A percentile compares a stretch with the other conserved stretches of the same genome.
phyloP scores from a whole-genome alignment of 1,139 yeast genomes.

The Pichia sp. region DNA sequence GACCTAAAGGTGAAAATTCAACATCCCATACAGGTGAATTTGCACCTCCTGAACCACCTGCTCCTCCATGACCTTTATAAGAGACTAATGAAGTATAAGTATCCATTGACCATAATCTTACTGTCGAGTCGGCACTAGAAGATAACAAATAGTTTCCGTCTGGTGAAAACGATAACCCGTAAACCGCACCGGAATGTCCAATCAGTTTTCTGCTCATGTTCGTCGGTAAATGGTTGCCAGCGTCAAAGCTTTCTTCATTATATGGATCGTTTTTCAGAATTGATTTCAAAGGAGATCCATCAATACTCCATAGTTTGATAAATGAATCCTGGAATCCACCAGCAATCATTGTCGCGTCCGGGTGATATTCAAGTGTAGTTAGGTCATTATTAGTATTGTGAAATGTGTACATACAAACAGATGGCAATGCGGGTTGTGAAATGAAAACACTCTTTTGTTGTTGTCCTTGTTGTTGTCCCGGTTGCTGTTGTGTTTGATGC shows the following conservation, averaged over 20 bases:
- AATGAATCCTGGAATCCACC: slow-evolving; percentile 93
- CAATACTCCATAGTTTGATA: slow-evolving; percentile 86
- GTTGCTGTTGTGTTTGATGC: neutral
- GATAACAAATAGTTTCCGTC: slow-evolving; percentile 78
- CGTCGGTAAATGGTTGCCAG: slow-evolving; percentile 14
- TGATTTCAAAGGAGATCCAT: slow-evolving; percentile 75
- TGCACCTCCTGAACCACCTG: slow-evolving; percentile 10
- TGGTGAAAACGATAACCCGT: slow-evolving; percentile 84
- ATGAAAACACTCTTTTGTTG: slow-evolving; percentile 2
- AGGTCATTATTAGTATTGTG: slow-evolving; percentile 89
- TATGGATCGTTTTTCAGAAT: slow-evolving; percentile 53
- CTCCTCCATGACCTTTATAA: slow-evolving; percentile 71
- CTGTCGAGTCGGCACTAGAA: slow-evolving; percentile 87
- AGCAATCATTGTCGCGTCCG: slow-evolving; percentile 80
- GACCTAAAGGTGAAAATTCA: slow-evolving; percentile 88
- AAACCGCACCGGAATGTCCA: slow-evolving; percentile 94
- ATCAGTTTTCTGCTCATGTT: slow-evolving; percentile 50
- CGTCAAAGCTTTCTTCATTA: slow-evolving; percentile 25
- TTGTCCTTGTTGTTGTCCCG: neutral
- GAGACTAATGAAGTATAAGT: slow-evolving; percentile 83
- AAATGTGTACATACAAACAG: slow-evolving; percentile 97
- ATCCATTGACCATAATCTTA: slow-evolving; percentile 89
- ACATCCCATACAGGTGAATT: slow-evolving; percentile 98
- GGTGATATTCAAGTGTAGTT: slow-evolving; percentile 78
- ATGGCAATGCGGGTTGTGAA: slow-evolving; percentile 76